These are phyloP conservation scores for Phytophthora pistaciae DNA, from an alignment of 352 stramenopile genomes.

Conservation along the genomic window DNA sequence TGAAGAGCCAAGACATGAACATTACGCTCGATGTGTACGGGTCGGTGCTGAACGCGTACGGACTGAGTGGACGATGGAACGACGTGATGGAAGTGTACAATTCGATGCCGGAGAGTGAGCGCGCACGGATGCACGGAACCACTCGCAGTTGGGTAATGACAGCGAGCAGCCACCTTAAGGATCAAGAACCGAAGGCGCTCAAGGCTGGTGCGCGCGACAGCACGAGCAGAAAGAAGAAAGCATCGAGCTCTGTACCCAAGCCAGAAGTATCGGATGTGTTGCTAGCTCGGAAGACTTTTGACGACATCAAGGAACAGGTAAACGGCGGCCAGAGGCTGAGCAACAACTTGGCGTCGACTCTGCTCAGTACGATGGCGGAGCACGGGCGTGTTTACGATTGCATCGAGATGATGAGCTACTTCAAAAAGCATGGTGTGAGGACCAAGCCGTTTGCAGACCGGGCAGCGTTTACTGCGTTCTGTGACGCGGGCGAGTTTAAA, in stretches of 20 bases:
- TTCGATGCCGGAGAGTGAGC: constrained; percentile 2
- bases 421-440: neutral
- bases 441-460: neutral
- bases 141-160: constrained; percentile 4
- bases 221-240: too few species aligned
- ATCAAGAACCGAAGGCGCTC: too few species aligned
- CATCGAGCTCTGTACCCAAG: too few species aligned
- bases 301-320: constrained; percentile 3
- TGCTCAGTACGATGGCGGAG: neutral
- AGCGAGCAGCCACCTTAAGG: neutral
- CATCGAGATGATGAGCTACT: constrained; percentile 12
- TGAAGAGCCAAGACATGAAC: constrained; percentile 7
- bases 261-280: neutral
- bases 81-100: constrained; percentile 14
- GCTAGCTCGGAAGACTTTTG: constrained; percentile 2
- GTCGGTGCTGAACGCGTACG: constrained; percentile 2
- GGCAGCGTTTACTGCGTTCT: constrained; percentile 21
- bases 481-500: constrained; percentile 58
- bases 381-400: constrained; percentile 5
- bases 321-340: constrained; percentile 4
- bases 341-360: neutral
- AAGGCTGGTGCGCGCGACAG: too few species aligned
- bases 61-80: neutral
- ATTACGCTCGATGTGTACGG: constrained; percentile 8
- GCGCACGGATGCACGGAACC: neutral